Evolutionary conservation across 2,329 filamentous ascomycete genomes (phyloP), one percentile per base, ranked within the genome.

Genomic region (Fusarium sp.): DNA sequence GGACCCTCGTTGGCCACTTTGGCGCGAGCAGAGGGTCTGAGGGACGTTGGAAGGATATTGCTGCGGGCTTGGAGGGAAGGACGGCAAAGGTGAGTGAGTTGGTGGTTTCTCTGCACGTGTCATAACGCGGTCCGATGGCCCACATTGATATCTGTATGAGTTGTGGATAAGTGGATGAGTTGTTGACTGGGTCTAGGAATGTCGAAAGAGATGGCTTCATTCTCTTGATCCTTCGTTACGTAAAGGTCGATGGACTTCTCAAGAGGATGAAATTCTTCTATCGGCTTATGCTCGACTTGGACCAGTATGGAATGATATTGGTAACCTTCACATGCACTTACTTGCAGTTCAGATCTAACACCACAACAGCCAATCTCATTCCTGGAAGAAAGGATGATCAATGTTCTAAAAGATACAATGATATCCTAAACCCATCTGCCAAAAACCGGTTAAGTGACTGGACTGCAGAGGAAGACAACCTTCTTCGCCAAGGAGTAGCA

Each of bases 121-220:
- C 26, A 42, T 23, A 50, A 34, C 60, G 34, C 31, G 39, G n/a
- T 46, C 46, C 49, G n/a, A 45, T 61, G 56, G 26, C 16, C 34
- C 56, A 53, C 48, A 41, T 34, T 31, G 21, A 19, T 19, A 48
- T 48, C 4, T 42, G 55, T 39, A 43, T 42, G 50, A 41, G 30
- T 26, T n/a, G 13, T 31, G 45, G 26, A 23, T 34, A 19, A 2
- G 10, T n/a, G 25, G 25, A 26, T 26, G 25, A 10, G 25, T 3
- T 26, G n/a, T 49, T 73, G 19, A 73, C 34, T 25, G 5, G 2
- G 2, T 6, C 0, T 18, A 77, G 73, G 75, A 76, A 39, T 77
- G 75, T 30, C 67, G 75, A 4, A 77, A 77, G 65, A 70, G 75
- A 37, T 77, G 75, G 75, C 75, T 77, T 67, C 75, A 77, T 50